Evolutionary conservation across 768 basidiomycete species (phyloP), one percentile per base, ranked within the genome.

Genomic region (Russula sp.): DNA sequence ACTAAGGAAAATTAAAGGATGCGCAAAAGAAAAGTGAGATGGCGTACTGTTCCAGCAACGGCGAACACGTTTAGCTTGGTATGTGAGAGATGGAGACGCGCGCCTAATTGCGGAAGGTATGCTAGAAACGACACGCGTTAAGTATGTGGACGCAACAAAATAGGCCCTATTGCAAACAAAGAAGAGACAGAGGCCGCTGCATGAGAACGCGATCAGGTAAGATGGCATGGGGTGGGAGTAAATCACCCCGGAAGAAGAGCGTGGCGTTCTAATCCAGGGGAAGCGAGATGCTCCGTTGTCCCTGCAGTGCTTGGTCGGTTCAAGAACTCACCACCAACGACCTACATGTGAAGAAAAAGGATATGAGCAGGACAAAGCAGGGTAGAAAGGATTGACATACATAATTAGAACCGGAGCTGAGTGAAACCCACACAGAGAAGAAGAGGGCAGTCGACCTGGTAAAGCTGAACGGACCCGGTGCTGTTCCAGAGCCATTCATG

Each of bases 31-130:
- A 4, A 16, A 22, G 50, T 3, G 40, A 24, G 36, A 54, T 38
- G 7, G 2, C 85, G 63, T 70, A 92, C 89, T 72, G 69, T 88
- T 92, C n/a, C 89, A 1, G 86, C 88, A n/a, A 89, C 77, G 18
- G 84, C 92, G 20, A 95, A 82, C 40, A 94, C 73, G 69, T 96
- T 95, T 40, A 92, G 78, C 63, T 89, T 84, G 0, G 93, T 95
- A 60, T 94, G 89, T 4, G 83, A 82, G 57, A 95, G 83, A 52
- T 81, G 78, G 20, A 96, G 81, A 46, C 85, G 83, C n/a, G 85
- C 76, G 1, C 89, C 90, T 5, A 96, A 81, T 72, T 96, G 93
- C 0, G 94, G 93, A 1, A 89, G 85, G 73, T 94, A 97, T 22
- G 92, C 93, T 87, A 65, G 2, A 64, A 40, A 40, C 22, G n/a